These are phyloP conservation scores for Neurospora sp. DNA, from an alignment of 2,329 filamentous ascomycete genomes.

Conservation along the genomic window DNA sequence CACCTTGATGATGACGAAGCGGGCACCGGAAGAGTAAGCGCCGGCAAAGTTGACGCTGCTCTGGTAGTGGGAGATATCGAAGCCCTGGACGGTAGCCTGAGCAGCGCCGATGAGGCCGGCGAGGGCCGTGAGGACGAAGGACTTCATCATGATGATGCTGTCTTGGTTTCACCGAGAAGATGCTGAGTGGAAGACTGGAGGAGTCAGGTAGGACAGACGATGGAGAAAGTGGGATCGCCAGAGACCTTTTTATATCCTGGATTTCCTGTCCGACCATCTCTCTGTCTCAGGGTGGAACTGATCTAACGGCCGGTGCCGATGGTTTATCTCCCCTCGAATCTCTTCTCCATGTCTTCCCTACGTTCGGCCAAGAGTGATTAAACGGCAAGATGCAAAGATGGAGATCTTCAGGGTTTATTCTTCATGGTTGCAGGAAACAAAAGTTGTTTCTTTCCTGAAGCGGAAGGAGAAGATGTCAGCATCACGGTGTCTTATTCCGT, in stretches of 20 bases:
- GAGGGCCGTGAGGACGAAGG: neutral
- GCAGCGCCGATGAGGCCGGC: conserved; percentile 4
- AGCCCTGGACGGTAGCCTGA: conserved; percentile 27
- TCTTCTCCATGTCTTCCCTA: neutral
- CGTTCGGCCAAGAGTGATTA: neutral
- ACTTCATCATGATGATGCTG: neutral
- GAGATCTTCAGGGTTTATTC: neutral
- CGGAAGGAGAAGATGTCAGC: neutral
- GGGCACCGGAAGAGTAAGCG: conserved; percentile 29
- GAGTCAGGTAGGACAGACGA: neutral
- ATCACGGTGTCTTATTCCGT: neutral
- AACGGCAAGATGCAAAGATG: neutral
- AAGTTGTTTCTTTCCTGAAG: neutral
- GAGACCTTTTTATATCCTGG: neutral
- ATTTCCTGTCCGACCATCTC: neutral
- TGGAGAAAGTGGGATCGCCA: neutral
- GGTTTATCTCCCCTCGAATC: neutral
- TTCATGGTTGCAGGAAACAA: neutral
- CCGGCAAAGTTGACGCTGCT: conserved; percentile 26
- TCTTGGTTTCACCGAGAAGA: neutral
- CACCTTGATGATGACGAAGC: conserved; percentile 38
- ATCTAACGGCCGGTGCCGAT: neutral
- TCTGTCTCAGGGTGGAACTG: neutral
- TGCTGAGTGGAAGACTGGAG: neutral
- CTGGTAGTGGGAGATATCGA: conserved; percentile 34